Base-by-base conservation (phyloP, 2,329 filamentous ascomycete species). In the Hymenoscyphus albidus region DNA sequence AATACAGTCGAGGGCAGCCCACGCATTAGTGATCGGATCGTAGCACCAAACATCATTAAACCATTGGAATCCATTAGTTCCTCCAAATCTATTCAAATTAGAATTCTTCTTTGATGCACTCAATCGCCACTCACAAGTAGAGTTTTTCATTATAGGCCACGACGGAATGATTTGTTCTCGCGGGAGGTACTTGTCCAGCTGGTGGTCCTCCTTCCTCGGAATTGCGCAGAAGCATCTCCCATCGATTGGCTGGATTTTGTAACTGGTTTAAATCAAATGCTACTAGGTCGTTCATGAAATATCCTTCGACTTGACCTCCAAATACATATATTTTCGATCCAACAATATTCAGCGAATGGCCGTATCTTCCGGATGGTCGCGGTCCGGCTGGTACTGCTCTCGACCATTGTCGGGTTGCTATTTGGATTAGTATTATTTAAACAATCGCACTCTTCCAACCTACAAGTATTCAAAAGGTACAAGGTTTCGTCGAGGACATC, bases 41-140 rank as follows among this genome's bases (percentile, higher is more conserved):
- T 95, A 99, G 61, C 89, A 92, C 95, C 95, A 99, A 58, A 99
- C 95, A 75, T 99, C 95, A 76, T 98, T 99, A 80, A 98, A 99
- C 96, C 95, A 99, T 73, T 91, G 88, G 63, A 93, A 86, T 51
- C 95, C 95, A 75, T 99, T 97, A 1, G 95, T 99, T 68, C 95
- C 95, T 71, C 95, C 95, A 76, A 99, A 99, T n/a, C 91, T 95
- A 70, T 2, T 61, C 22, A 51, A 44, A 59, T 73, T 59, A 75
- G 70, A 59, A 64, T 39, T 32, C 7, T 16, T 39, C 13, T 40
- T 22, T 22, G 16, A 13, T 13, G 6, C 3, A 1, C 7, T 40
- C 14, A 38, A 16, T n/a, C 44, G 58, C 42, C 54, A 84, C 90
- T 82, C 84, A 94, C 88, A 99, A 81, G 75, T 94, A 99, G 76